phyloP scores from a whole-genome alignment of 1,284 basidiomycete genomes.

The Cutaneotrichosporon sp. region DNA sequence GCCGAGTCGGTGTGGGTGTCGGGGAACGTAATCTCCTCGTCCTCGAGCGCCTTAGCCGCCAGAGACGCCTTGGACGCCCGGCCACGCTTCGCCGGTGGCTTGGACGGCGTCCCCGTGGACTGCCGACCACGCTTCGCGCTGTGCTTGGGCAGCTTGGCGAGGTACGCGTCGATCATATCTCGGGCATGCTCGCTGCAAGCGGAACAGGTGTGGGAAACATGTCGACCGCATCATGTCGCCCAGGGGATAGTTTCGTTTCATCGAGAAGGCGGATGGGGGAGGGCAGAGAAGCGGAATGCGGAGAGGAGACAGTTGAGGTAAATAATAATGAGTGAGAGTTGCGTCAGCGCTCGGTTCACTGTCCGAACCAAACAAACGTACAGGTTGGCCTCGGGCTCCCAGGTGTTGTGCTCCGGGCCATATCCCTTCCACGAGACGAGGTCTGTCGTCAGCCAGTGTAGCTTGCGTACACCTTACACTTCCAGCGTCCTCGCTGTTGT shows the following conservation, averaged over 20 bases:
- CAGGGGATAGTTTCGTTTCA: neutral
- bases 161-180: conserved; percentile 42
- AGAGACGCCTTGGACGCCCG: conserved; percentile 40
- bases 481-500: conserved; percentile 20
- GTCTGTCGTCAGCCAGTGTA: conserved; percentile 28
- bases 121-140: conserved; percentile 30
- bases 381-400: conserved; percentile 51
- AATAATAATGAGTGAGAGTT: neutral
- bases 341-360: neutral
- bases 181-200: conserved; percentile 38
- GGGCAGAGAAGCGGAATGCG: neutral
- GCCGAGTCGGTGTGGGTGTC: conserved; percentile 39
- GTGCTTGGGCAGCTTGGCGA: conserved; percentile 28
- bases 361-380: conserved; percentile 24
- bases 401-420: conserved; percentile 51
- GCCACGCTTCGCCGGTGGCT: conserved; percentile 11
- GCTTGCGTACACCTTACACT: conserved; percentile 18
- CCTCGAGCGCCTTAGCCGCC: conserved; percentile 51
- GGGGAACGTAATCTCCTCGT: conserved; percentile 60
- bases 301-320: neutral
- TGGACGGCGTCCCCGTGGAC: conserved; percentile 7
- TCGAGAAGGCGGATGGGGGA: neutral
- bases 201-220: neutral
- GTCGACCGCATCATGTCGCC: neutral
- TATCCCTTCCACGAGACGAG: conserved; percentile 54